A percentile compares a stretch with the other conserved stretches of the same genome.
Evolutionary conservation across 371 early-diverging fungal species (phyloP).

Genomic region (Syncephalis plumigaleata): DNA sequence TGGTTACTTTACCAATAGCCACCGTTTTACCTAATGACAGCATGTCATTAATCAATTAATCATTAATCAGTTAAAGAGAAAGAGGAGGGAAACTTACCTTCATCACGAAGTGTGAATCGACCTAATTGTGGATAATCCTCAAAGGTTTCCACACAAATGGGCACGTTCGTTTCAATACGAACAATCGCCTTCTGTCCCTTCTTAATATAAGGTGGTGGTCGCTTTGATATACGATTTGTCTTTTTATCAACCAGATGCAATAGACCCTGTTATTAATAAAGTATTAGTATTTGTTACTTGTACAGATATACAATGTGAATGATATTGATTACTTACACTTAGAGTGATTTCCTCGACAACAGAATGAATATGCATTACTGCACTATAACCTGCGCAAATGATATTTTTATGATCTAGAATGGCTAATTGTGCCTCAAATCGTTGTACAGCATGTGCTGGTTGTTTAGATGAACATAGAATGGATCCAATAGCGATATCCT

Average conservation of each 20-base stretch:
- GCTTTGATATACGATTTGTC: constrained; percentile 66
- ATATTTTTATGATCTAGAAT: constrained; percentile 90
- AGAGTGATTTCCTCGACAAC: constrained; percentile 76
- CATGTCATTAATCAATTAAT: background rate
- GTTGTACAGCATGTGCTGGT: constrained; percentile 57
- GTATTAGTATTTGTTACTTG: background rate
- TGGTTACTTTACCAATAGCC: constrained; percentile 86
- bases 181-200: constrained; percentile 72
- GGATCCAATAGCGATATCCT: constrained; percentile 66
- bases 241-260: constrained; percentile 82
- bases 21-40: constrained; percentile 76
- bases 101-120: constrained; percentile 92
- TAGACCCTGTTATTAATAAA: too few relatives aligned
- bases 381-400: constrained; percentile 83
- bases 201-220: constrained; percentile 85
- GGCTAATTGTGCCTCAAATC: constrained; percentile 74
- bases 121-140: constrained; percentile 84
- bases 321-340: constrained; percentile 12
- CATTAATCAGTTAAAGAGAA: constrained; percentile 1
- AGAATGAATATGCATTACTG: constrained; percentile 84
- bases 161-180: constrained; percentile 52
- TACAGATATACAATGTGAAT: constrained; percentile 1
- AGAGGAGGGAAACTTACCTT: constrained; percentile 28
- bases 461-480: constrained; percentile 61
- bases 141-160: constrained; percentile 79